Conservation (phyloP, 2,329 filamentous ascomycete genomes). For the Fusarium veterinarium region DNA sequence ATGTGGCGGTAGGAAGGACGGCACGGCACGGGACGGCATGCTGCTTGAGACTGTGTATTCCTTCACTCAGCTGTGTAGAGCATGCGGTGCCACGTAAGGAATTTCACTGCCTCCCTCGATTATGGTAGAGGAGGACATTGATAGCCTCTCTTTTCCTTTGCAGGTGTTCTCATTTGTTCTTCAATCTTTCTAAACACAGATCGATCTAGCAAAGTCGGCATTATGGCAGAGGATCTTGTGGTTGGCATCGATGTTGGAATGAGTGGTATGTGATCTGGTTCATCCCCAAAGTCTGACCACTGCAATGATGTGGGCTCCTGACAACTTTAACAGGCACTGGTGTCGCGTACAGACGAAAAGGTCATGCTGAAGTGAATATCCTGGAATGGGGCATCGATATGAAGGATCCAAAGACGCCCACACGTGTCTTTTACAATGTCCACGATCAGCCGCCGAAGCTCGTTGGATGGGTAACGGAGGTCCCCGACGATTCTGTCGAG, state of each 20-base stretch:
- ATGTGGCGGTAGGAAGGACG: background rate
- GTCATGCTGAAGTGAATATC: background rate
- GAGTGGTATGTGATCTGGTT: background rate
- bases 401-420: background rate
- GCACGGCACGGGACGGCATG: background rate
- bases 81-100: background rate
- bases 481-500: background rate
- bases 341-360: background rate
- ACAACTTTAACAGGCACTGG: background rate
- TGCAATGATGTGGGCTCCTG: background rate
- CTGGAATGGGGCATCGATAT: background rate
- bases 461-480: background rate
- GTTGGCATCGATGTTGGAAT: background rate
- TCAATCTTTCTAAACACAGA: too few relatives aligned
- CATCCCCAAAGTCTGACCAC: background rate
- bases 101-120: background rate
- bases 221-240: background rate
- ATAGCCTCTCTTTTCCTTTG: too few relatives aligned
- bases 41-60: background rate
- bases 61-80: background rate
- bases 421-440: background rate
- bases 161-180: too few relatives aligned
- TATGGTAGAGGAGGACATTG: background rate
- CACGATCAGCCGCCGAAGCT: background rate
- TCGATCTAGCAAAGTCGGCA: too few relatives aligned